phyloP scores from a whole-genome alignment of 805 yeast genomes.

The Wickerhamiella nectarea region DNA sequence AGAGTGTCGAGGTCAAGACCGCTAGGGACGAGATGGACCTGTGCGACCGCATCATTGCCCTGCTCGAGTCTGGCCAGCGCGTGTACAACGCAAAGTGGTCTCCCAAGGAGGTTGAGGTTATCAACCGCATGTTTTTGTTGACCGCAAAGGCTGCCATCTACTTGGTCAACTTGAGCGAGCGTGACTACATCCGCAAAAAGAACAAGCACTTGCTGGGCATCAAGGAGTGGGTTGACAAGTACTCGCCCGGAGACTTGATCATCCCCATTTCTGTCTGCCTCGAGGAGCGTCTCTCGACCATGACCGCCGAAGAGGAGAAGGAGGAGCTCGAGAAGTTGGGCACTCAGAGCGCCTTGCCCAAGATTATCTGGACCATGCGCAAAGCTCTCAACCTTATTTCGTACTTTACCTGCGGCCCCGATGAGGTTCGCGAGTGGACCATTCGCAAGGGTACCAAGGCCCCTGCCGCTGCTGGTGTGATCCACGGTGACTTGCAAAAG shows the following conservation, averaged over 20 bases:
- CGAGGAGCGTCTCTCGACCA: conserved; percentile 80
- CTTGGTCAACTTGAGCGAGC: conserved; percentile 79
- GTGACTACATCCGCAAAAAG: conserved; percentile 74
- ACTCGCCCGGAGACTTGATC: conserved; percentile 80
- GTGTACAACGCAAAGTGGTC: conserved; percentile 82
- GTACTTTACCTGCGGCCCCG: conserved; percentile 91
- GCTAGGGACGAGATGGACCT: conserved; percentile 74
- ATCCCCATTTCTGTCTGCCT: conserved; percentile 86
- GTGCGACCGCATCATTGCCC: conserved; percentile 57
- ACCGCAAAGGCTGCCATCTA: conserved; percentile 95
- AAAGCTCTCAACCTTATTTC: conserved; percentile 73
- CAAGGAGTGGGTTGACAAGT: conserved; percentile 78
- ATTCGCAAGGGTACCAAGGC: conserved; percentile 62
- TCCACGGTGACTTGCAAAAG: conserved; percentile 88
- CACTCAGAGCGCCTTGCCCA: conserved; percentile 70
- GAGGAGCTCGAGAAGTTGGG: conserved; percentile 62
- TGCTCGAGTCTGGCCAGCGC: conserved; percentile 75
- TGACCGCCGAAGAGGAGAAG: conserved; percentile 76
- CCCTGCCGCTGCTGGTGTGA: conserved; percentile 87
- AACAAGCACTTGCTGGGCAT: conserved; percentile 74
- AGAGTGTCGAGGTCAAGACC: conserved; percentile 74
- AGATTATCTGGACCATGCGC: conserved; percentile 78
- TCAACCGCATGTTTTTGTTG: conserved; percentile 73
- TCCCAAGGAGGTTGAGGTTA: conserved; percentile 76
- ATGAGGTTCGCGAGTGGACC: conserved; percentile 86